Evolutionary conservation across 1,139 yeast species (phyloP).

Genomic region (Eremothecium coryli): DNA sequence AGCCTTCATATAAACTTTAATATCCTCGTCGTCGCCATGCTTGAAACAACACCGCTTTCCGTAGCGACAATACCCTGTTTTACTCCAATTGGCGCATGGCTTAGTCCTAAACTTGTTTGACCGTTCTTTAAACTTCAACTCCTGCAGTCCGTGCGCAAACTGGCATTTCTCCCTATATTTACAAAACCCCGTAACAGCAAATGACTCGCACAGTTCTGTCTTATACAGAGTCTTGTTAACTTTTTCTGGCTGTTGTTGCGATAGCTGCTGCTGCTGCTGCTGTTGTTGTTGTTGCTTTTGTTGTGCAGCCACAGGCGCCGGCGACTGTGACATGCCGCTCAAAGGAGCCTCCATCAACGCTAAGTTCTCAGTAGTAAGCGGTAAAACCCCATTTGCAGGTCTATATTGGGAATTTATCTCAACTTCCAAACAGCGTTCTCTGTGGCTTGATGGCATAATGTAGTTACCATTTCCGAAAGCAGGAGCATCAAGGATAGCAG

Average conservation of each 20-base stretch:
- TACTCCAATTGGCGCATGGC: constrained; percentile 83
- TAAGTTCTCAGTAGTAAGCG: constrained; percentile 22
- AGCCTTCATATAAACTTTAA: constrained; percentile 25
- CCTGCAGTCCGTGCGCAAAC: constrained; percentile 83
- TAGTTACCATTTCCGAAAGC: neutral
- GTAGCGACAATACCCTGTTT: constrained; percentile 74
- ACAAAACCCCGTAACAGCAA: constrained; percentile 61
- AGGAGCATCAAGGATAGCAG: neutral
- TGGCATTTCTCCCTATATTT: constrained; percentile 90
- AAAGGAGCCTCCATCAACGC: constrained; percentile 10
- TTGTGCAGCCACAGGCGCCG: neutral
- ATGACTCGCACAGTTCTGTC: constrained; percentile 83
- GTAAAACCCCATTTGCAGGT: constrained; percentile 13
- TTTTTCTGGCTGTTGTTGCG: constrained; percentile 10
- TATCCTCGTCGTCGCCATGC: constrained; percentile 45
- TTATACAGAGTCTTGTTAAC: constrained; percentile 72
- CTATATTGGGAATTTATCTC: constrained; percentile 18
- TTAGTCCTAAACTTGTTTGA: constrained; percentile 87
- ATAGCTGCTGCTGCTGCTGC: constrained; percentile 1
- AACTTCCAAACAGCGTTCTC: constrained; percentile 13
- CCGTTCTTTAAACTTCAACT: constrained; percentile 62
- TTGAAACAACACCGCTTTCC: constrained; percentile 89
- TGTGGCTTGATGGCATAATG: neutral
- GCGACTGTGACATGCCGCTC: neutral
- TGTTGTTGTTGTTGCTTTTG: too few species aligned